A percentile compares a stretch with the other conserved stretches of the same genome.
These are phyloP conservation scores for Eragrostis nindensis DNA, from an alignment of 176 grass and related monocot genomes.

Conservation along the genomic window DNA sequence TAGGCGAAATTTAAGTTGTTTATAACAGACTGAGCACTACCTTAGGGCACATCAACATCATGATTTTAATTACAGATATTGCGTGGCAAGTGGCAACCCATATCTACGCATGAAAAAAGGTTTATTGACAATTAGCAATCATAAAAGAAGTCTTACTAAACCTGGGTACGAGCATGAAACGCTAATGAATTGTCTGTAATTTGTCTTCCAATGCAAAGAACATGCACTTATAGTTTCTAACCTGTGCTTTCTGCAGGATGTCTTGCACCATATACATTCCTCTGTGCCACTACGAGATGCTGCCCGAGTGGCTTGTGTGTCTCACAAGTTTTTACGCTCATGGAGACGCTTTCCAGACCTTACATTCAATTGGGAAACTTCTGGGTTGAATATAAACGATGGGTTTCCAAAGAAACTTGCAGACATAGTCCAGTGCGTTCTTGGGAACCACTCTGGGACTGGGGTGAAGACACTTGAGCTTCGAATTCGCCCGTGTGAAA, in stretches of 20 bases:
- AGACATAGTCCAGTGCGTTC: background rate
- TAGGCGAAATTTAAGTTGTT: too few relatives aligned
- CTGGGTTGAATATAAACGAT: background rate
- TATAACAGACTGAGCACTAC: too few relatives aligned
- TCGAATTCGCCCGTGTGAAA: background rate
- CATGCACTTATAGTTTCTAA: too few relatives aligned
- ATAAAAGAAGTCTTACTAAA: too few relatives aligned
- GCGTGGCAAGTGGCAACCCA: too few relatives aligned
- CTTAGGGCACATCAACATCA: too few relatives aligned
- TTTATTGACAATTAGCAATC: too few relatives aligned
- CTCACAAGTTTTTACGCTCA: background rate
- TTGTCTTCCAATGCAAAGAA: too few relatives aligned
- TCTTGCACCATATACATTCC: slow-evolving; percentile 29
- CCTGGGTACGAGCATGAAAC: too few relatives aligned
- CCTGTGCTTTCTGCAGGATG: background rate
- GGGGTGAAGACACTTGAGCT: slow-evolving; percentile 33
- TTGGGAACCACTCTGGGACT: slow-evolving; percentile 25
- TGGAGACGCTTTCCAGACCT: slow-evolving; percentile 36
- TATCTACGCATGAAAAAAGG: too few relatives aligned
- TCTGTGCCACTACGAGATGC: slow-evolving; percentile 7
- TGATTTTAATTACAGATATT: too few relatives aligned
- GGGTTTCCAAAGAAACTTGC: background rate
- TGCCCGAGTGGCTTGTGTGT: slow-evolving; percentile 5
- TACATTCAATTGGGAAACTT: background rate
- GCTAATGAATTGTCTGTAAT: too few relatives aligned